A percentile compares a stretch with the other conserved stretches of the same genome.
Evolutionary conservation across 441 rosid species (phyloP).

Genomic region (Populus tomentosa): DNA sequence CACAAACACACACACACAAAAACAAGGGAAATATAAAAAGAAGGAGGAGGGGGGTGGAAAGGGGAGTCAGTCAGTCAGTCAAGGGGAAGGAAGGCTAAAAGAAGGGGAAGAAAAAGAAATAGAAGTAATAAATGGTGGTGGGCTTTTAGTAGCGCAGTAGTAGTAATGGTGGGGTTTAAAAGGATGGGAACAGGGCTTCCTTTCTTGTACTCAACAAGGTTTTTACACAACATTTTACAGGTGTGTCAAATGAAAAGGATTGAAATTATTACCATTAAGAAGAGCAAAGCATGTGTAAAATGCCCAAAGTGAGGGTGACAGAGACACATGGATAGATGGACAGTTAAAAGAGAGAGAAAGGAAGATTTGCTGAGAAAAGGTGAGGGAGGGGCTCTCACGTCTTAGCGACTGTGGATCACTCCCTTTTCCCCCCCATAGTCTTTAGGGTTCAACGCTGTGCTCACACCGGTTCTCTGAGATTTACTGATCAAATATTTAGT

Average conservation of each 20-base stretch:
- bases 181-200: conserved; percentile 3
- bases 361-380: background rate
- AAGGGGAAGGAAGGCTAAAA: background rate
- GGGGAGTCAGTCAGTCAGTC: background rate
- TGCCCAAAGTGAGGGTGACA: background rate
- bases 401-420: no score
- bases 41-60: background rate
- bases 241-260: background rate
- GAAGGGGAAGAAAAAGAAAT: background rate
- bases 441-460: no score
- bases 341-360: background rate
- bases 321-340: background rate
- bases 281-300: background rate
- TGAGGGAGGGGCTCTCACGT: background rate
- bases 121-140: conserved; percentile 6
- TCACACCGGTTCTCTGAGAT: no score
- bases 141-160: background rate
- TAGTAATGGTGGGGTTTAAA: conserved; percentile 14
- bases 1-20: background rate
- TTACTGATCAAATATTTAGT: no score
- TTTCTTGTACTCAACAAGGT: background rate
- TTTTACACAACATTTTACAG: background rate
- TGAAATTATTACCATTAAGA: background rate
- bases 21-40: background rate
- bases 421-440: no score